phyloP scores from a whole-genome alignment of 1,284 basidiomycete genomes.

The Cutaneotrichosporon sp. region DNA sequence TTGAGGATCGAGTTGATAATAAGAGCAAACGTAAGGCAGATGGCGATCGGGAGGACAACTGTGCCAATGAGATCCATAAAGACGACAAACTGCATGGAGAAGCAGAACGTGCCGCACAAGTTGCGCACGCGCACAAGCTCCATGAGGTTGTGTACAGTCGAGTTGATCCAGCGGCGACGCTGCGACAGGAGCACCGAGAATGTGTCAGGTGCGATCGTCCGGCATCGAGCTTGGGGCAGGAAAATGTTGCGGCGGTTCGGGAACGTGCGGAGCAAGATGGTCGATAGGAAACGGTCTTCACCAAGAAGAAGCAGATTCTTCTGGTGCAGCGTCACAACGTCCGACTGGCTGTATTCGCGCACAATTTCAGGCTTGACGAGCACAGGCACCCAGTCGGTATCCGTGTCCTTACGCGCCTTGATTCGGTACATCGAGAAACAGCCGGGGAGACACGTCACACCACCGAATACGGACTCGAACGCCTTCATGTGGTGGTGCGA shows the following conservation, averaged over 20 bases:
- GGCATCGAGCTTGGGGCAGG: slow-evolving; percentile 88
- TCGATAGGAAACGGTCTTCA: slow-evolving; percentile 97
- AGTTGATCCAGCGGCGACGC: slow-evolving; percentile 98
- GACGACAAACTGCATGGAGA: slow-evolving; percentile 96
- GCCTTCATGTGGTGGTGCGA: slow-evolving; percentile 97
- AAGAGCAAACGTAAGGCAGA: slow-evolving; percentile 82
- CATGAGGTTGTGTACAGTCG: slow-evolving; percentile 98
- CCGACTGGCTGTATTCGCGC: slow-evolving; percentile 90
- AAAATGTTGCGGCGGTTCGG: slow-evolving; percentile 99
- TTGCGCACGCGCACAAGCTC: slow-evolving; percentile 95
- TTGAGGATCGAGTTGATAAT: slow-evolving; percentile 73
- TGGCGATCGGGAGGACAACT: slow-evolving; percentile 89
- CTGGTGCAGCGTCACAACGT: slow-evolving; percentile 91
- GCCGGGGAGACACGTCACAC: slow-evolving; percentile 97
- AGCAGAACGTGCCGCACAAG: slow-evolving; percentile 91
- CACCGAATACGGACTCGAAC: slow-evolving; percentile 98
- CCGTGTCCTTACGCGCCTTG: slow-evolving; percentile 79
- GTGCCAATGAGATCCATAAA: slow-evolving; percentile 98
- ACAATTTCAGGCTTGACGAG: slow-evolving; percentile 97
- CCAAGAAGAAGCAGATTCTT: slow-evolving; percentile 95
- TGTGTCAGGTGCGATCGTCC: slow-evolving; percentile 93
- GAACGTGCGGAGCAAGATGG: slow-evolving; percentile 89
- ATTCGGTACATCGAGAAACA: slow-evolving; percentile 99
- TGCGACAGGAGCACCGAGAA: slow-evolving; percentile 92
- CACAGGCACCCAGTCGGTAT: slow-evolving; percentile 96